Evolutionary conservation across 2,329 filamentous ascomycete genomes (phyloP).

Genomic region (Bipolaris cookei): DNA sequence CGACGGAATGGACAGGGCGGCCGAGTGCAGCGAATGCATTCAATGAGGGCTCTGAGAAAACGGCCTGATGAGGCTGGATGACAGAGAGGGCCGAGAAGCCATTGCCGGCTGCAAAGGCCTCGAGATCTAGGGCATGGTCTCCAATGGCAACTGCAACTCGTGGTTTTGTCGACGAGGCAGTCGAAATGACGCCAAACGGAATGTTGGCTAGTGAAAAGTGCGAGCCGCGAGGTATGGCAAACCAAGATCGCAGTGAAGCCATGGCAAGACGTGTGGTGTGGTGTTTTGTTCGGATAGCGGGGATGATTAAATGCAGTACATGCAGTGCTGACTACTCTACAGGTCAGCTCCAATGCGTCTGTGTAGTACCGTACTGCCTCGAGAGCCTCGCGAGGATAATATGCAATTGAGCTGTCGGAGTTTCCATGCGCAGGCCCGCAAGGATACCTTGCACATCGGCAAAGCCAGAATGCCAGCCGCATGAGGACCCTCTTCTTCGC

Average conservation of each 20-base stretch:
- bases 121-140: slow-evolving; percentile 72
- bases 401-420: not conserved
- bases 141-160: slow-evolving; percentile 76
- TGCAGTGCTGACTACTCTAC: not conserved
- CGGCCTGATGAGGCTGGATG: slow-evolving; percentile 63
- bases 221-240: slow-evolving; percentile 64
- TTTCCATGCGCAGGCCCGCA: not conserved
- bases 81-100: slow-evolving; percentile 66
- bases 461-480: slow-evolving; percentile 22
- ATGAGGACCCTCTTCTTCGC: slow-evolving; percentile 7
- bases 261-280: slow-evolving; percentile 24
- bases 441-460: not conserved
- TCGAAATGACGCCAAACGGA: slow-evolving; percentile 82
- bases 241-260: slow-evolving; percentile 59
- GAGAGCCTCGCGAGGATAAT: not conserved
- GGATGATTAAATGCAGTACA: not conserved
- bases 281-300: not conserved
- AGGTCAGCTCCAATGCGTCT: not conserved
- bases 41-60: slow-evolving; percentile 70
- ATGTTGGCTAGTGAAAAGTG: slow-evolving; percentile 81
- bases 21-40: slow-evolving; percentile 79
- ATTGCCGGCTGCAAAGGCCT: slow-evolving; percentile 63
- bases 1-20: slow-evolving; percentile 68
- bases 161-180: slow-evolving; percentile 60
- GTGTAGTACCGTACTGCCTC: not conserved